A percentile compares a stretch with the other conserved stretches of the same genome.
phyloP scores from a whole-genome alignment of 2,329 filamentous ascomycete genomes.

The Hymenoscyphus repandus region DNA sequence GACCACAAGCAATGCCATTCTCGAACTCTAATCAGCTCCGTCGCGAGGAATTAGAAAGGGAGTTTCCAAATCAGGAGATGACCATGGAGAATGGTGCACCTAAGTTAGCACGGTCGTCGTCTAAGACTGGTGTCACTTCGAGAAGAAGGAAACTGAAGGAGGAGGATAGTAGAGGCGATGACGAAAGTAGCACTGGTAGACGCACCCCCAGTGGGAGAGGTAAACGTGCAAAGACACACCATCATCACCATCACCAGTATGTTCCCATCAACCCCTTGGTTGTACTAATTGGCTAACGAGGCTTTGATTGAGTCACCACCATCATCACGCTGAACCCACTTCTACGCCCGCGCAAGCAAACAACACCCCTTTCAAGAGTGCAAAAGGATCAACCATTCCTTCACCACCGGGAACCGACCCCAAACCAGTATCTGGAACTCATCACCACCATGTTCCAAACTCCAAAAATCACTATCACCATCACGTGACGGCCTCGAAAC shows the following conservation, averaged over 20 bases:
- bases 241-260: constrained; percentile 64
- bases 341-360: constrained; percentile 39
- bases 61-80: constrained; percentile 40
- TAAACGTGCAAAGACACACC: constrained; percentile 61
- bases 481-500: constrained; percentile 29
- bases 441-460: constrained; percentile 29
- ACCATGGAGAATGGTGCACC: constrained; percentile 31
- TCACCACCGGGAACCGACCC: constrained; percentile 37
- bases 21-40: constrained; percentile 41
- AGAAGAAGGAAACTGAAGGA: constrained; percentile 71
- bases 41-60: constrained; percentile 44
- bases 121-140: constrained; percentile 36
- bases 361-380: constrained; percentile 43
- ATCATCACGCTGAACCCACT: constrained; percentile 46
- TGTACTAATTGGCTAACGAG: constrained; percentile 15
- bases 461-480: constrained; percentile 36
- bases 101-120: constrained; percentile 36
- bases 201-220: constrained; percentile 52
- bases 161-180: constrained; percentile 63
- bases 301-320: constrained; percentile 45
- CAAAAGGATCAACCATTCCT: constrained; percentile 42
- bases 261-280: constrained; percentile 28
- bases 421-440: constrained; percentile 17
- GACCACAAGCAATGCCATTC: constrained; percentile 47
- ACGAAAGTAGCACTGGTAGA: constrained; percentile 61